These are phyloP conservation scores for Arxiozyma telluris DNA, from an alignment of 1,139 yeast species.

Conservation along the genomic window DNA sequence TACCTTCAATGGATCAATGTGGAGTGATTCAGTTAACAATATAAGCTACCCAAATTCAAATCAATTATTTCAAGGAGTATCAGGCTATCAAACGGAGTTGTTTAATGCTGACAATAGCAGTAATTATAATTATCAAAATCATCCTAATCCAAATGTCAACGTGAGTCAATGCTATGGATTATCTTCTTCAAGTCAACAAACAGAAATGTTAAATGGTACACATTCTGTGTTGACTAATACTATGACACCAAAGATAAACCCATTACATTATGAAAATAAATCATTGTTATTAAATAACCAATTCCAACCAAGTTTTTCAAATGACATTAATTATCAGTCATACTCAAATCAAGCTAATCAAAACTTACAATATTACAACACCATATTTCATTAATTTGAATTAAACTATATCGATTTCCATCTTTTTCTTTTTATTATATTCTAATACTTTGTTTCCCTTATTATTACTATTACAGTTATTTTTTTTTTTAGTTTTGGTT, in stretches of 20 bases:
- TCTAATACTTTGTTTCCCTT: not conserved
- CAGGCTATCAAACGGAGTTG: not conserved
- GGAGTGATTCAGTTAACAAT: conserved; percentile 1
- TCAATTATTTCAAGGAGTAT: not conserved
- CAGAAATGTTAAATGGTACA: not conserved
- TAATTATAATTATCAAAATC: too few species aligned
- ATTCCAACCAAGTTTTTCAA: not conserved
- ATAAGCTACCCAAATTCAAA: not conserved
- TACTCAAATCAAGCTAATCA: not conserved
- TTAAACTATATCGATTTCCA: not conserved
- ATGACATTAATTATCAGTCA: not conserved
- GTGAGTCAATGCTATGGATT: not conserved
- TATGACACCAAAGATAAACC: not conserved
- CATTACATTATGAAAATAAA: not conserved
- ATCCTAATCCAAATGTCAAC: not conserved
- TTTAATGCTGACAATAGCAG: not conserved
- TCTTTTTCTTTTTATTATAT: not conserved
- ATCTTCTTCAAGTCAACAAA: not conserved
- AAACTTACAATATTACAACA: not conserved
- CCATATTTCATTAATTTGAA: not conserved
- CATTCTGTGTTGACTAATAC: not conserved
- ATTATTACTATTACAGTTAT: too few species aligned
- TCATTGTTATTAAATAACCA: not conserved
- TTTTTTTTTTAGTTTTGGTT: not conserved
- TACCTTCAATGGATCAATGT: not conserved